Evolutionary conservation across 345 rosid genomes (phyloP).

Genomic region (Citrus mangshanensis): DNA sequence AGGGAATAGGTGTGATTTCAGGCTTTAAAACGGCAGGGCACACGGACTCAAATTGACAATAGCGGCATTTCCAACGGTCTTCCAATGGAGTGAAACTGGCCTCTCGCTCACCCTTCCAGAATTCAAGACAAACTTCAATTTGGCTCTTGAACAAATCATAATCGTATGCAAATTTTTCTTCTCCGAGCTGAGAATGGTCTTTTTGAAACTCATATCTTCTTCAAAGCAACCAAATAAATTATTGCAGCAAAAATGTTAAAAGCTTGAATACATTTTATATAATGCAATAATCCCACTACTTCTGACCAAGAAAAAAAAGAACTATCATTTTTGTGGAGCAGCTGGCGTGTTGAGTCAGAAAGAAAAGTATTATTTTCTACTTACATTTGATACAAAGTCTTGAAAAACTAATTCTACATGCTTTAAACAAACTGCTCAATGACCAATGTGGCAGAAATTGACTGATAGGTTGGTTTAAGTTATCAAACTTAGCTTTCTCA

Average conservation of each 20-base stretch:
- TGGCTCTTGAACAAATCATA: slow-evolving; percentile 49
- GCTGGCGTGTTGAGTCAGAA: neutral
- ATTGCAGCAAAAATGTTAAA: neutral
- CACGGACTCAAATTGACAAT: slow-evolving; percentile 48
- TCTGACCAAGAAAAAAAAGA: neutral
- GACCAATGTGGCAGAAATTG: neutral
- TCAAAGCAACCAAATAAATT: slow-evolving; percentile 10
- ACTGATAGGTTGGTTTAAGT: neutral
- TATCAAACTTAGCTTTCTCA: neutral
- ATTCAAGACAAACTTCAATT: slow-evolving; percentile 40
- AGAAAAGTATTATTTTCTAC: neutral
- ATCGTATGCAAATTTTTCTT: slow-evolving; percentile 55
- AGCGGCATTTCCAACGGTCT: slow-evolving; percentile 82
- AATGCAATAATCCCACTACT: neutral
- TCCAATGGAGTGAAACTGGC: slow-evolving; percentile 57
- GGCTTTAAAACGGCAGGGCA: slow-evolving; percentile 39
- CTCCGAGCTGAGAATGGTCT: slow-evolving; percentile 63
- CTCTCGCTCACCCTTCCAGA: slow-evolving; percentile 67
- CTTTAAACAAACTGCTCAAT: neutral
- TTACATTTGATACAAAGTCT: neutral
- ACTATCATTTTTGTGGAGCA: neutral
- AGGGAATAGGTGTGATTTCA: slow-evolving; percentile 10
- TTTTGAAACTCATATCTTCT: slow-evolving; percentile 74
- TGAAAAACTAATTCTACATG: neutral
- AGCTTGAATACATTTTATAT: neutral